Evolutionary conservation across 768 basidiomycete genomes (phyloP), one percentile per base, ranked within the genome.

Genomic region (Sporobolomyces roseus): DNA sequence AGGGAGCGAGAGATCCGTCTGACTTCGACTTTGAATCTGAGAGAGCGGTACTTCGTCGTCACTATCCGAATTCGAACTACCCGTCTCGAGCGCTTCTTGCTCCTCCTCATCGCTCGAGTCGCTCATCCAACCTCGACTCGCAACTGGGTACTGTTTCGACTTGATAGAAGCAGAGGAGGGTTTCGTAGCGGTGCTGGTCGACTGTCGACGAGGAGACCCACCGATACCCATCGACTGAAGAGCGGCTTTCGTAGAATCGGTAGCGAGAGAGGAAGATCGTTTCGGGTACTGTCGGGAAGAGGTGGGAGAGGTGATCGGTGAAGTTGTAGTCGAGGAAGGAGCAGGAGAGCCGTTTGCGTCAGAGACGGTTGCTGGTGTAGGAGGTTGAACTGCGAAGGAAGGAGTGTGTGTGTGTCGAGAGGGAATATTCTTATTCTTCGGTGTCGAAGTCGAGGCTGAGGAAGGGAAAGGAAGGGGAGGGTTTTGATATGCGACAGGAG

Each of bases 11-110:
- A 68, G 35, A 23, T 67, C 60, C 25, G 53, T 58, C 50, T 61
- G 62, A n/a, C 71, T 72, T 4, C 66, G 30, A 23, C 59, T 60
- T 35, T n/a, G 17, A 43, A 71, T 55, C 51, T 52, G 49, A 54
- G 71, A 59, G 23, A 72, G 60, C 33, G 71, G 71, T 0, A 72
- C 66, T 29, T 72, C 71, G 55, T 68, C 70, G 55, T 69, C 68
- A 12, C 45, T 48, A 27, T 60, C 58, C 29, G 58, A 60, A 35
- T 33, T 48, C 45, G 49, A 52, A n/a, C 30, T 23, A 27, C 45
- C 49, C n/a, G 30, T 36, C 16, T 50, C 54, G 54, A 68, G 29
- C 38, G 30, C 50, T 30, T 69, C 68, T 23, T 65, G 36, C 27
- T 65, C 43, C 32, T 65, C 60, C 21, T 71, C 70, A 46, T 65